Evolutionary conservation across 148 eudicot genomes (phyloP), one percentile per base, ranked within the genome.

Genomic region (Cornus suecica): DNA sequence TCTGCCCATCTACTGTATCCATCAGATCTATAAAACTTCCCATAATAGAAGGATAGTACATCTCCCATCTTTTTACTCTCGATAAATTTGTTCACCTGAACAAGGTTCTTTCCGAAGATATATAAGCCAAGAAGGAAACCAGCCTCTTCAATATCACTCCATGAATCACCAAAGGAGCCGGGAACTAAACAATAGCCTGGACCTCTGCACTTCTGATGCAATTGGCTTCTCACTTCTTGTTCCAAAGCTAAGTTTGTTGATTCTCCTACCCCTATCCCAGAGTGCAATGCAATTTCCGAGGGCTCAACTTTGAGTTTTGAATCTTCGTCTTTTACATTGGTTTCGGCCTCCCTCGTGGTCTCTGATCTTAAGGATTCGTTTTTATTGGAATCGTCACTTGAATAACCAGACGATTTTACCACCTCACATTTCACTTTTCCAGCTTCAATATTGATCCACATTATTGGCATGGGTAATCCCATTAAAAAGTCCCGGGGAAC

Each of bases 121-220:
- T 90, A 93, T 76, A 93, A 80, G 34, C 97, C 97, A 62, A 93
- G 90, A 45, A 91, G 81, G 77, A 93, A 93, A 75, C 90, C 81
- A 34, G 79, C 86, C 80, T 81, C 86, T 75, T 91, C 97, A 66
- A 82, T 71, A 54, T 83, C 87, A 80, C 80, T 91, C 95, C 96
- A 89, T 15, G 76, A 66, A 30, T 74, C 85, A 31, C 54, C 73
- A 26, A 72, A 34, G 24, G 54, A 62, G 61, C 84, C 90, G 67
- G 94, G 97, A 61, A 90, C 88, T 65, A 86, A 83, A 72, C 27
- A 70, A 74, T 76, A 54, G 64, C 78, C 85, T 64, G 58, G 67
- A 60, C 58, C 78, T 71, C 61, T 30, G 45, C 28, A 51, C 54
- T 72, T 69, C 42, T 69, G 72, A 69, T 56, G 70, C 68, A 14